Conservation (phyloP, 257 asterid species). For the Coffea canephora region DNA sequence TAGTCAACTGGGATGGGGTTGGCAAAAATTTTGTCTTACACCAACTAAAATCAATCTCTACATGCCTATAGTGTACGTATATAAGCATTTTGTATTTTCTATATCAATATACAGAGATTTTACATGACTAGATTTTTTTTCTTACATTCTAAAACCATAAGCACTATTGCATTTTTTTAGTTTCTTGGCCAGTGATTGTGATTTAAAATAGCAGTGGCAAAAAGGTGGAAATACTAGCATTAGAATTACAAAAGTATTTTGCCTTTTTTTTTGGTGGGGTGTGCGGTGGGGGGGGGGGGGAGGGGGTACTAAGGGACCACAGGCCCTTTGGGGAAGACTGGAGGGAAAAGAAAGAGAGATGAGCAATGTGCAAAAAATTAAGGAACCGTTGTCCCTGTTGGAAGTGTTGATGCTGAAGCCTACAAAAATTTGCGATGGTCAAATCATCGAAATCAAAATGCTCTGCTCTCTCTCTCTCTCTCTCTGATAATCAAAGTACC, state of each 20-base stretch:
- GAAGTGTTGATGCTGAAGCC: background rate
- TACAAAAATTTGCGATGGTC: slow-evolving; percentile 7
- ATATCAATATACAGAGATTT: no score
- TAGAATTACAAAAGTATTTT: background rate
- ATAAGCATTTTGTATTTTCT: background rate
- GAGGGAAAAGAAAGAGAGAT: background rate
- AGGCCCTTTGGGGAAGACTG: background rate
- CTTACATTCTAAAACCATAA: no score
- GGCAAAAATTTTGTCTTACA: slow-evolving; percentile 18
- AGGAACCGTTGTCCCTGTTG: slow-evolving; percentile 14
- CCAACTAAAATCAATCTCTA: background rate
- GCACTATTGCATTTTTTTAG: no score
- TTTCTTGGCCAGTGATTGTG: no score
- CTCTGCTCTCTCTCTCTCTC: background rate
- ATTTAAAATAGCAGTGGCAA: no score
- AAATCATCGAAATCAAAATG: slow-evolving; percentile 1
- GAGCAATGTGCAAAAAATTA: background rate
- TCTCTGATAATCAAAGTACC: slow-evolving; percentile 10
- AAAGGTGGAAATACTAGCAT: background rate
- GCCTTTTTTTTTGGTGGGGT: background rate
- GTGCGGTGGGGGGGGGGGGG: background rate
- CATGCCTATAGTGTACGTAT: background rate
- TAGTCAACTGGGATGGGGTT: slow-evolving; percentile 15
- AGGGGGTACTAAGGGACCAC: slow-evolving; percentile 21
- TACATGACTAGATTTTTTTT: no score